Conservation (phyloP, 2,329 filamentous ascomycete genomes). For the Pseudocercospora musae region DNA sequence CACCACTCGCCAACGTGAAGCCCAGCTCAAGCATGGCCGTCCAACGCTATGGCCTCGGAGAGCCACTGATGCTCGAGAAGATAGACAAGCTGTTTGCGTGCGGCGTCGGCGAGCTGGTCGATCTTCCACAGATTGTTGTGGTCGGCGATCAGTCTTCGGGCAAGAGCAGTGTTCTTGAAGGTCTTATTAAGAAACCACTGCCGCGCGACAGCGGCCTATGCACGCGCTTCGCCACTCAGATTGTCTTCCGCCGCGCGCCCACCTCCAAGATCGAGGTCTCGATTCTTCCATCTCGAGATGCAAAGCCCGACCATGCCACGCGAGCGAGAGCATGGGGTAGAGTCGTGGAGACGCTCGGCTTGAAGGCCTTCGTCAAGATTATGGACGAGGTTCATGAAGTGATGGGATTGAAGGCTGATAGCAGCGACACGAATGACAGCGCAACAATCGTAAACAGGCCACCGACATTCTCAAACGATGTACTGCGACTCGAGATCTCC, state of each 20-base stretch:
- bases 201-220: conserved; percentile 54
- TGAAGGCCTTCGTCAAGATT: conserved; percentile 21
- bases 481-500: conserved; percentile 31
- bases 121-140: conserved; percentile 46
- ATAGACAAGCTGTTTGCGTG: conserved; percentile 53
- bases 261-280: conserved; percentile 14
- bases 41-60: conserved; percentile 7
- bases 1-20: no score
- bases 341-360: conserved; percentile 16
- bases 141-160: conserved; percentile 61
- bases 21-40: neutral
- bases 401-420: conserved; percentile 18
- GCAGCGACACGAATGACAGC: neutral
- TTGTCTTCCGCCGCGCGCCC: conserved; percentile 26
- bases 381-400: conserved; percentile 22
- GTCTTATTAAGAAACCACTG: conserved; percentile 55
- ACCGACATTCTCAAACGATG: conserved; percentile 31
- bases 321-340: conserved; percentile 13
- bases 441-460: neutral
- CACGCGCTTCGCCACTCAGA: conserved; percentile 44
- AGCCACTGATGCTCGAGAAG: conserved; percentile 47
- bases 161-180: conserved; percentile 62
- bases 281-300: conserved; percentile 23
- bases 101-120: conserved; percentile 38
- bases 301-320: conserved; percentile 14